Conservation (phyloP, 805 yeast species). For the Zygosaccharomyces rouxii region DNA sequence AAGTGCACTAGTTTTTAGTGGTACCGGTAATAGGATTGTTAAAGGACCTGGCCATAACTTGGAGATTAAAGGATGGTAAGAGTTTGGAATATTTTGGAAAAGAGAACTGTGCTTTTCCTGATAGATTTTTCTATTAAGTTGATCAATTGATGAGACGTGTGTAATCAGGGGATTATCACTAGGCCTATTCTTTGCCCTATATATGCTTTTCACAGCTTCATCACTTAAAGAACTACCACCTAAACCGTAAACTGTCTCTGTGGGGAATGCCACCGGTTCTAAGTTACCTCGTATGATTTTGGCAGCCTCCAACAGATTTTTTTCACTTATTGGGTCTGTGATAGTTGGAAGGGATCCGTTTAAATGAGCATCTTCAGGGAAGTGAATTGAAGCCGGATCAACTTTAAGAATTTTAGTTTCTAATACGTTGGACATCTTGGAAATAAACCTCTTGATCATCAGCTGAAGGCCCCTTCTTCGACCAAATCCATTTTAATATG, state of each 20-base stretch:
- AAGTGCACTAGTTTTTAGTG: slow-evolving; percentile 42
- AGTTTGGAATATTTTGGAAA: slow-evolving; percentile 50
- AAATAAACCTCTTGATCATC: not conserved
- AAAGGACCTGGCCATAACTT: slow-evolving; percentile 96
- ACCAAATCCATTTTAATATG: slow-evolving; percentile 5
- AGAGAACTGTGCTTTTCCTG: slow-evolving; percentile 21
- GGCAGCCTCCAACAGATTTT: slow-evolving; percentile 56
- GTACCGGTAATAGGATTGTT: slow-evolving; percentile 73
- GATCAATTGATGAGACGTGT: slow-evolving; percentile 76
- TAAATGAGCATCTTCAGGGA: slow-evolving; percentile 36
- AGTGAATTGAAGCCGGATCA: slow-evolving; percentile 47
- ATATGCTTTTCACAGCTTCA: slow-evolving; percentile 69
- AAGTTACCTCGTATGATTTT: slow-evolving; percentile 44
- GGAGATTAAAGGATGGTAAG: slow-evolving; percentile 59
- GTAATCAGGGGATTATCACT: slow-evolving; percentile 92
- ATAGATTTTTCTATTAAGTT: slow-evolving; percentile 59
- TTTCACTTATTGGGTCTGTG: slow-evolving; percentile 48
- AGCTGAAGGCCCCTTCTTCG: not conserved
- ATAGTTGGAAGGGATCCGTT: slow-evolving; percentile 43
- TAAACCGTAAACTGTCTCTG: slow-evolving; percentile 95
- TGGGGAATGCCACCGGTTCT: slow-evolving; percentile 85
- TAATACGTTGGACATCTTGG: slow-evolving; percentile 11
- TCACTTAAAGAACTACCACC: slow-evolving; percentile 83
- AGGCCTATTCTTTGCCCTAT: slow-evolving; percentile 87
- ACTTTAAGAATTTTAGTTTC: slow-evolving; percentile 50